phyloP scores from a whole-genome alignment of 352 stramenopile species.

The Blastocystis sp. region DNA sequence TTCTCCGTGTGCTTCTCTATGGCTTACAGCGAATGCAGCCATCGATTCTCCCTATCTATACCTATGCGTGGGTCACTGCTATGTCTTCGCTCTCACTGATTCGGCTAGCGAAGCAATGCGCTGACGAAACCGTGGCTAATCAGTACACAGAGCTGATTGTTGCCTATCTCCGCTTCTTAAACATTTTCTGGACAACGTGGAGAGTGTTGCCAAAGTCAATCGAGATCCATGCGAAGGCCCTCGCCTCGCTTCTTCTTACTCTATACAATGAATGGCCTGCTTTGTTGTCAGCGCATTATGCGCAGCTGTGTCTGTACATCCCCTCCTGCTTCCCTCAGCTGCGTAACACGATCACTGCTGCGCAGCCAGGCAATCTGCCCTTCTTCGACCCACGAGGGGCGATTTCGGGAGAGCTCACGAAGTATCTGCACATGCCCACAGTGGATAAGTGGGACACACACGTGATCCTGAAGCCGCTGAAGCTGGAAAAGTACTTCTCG shows the following conservation, averaged over 20 bases:
- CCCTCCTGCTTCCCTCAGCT: not conserved
- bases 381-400: not conserved
- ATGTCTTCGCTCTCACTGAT: not conserved
- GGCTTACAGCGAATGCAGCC: slow-evolving; percentile 26
- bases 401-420: not conserved
- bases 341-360: slow-evolving; percentile 30
- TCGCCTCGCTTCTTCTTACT: not conserved
- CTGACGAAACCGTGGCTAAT: not conserved
- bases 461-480: not conserved
- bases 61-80: not conserved
- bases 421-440: not conserved
- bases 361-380: not conserved
- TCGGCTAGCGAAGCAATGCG: not conserved
- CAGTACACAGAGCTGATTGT: not conserved
- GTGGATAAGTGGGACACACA: not conserved
- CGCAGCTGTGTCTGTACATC: slow-evolving; percentile 7
- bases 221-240: not conserved
- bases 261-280: not conserved
- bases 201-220: not conserved
- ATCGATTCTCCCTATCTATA: not conserved
- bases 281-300: not conserved
- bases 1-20: slow-evolving; percentile 1
- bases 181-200: not conserved
- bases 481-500: not conserved
- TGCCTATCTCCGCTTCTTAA: slow-evolving; percentile 3